Evolutionary conservation across 352 stramenopile species (phyloP), one percentile per base, ranked within the genome.

Genomic region (Pythium aphanidermatum): DNA sequence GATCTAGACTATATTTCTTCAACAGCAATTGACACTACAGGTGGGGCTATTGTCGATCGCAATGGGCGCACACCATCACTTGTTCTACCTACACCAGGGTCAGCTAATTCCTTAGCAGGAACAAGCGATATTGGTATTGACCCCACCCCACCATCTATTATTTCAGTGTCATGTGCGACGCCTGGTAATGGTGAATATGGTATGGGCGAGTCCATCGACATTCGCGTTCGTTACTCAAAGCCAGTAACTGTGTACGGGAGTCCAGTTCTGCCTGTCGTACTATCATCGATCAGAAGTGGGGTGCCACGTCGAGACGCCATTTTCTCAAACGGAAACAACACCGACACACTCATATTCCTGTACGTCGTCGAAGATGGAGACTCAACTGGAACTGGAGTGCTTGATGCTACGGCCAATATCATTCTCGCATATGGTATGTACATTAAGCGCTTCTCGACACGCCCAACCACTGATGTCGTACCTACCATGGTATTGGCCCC

Each of bases 141-240:
- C 32, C 88, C 80, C 12, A 85, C 75, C 4, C 46, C 74, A 0
- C 82, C 82, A n/a, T 30, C 52, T 2, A 83, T 94, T 32, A 52
- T 55, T 2, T 76, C 68, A 1, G 65, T 94, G 7, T 67, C 45
- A 1, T 86, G 67, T 33, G 23, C 38, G 3, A 58, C 46, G 0
- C 74, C 80, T 23, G 79, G 78, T 1, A 52, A 86, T 34, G 82
- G 80, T 4, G 75, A 89, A 23, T 94, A 78, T 20, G 82, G 82
- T 11, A 57, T 53, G 6, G 75, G 80, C 1, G 77, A 94, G 52
- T 50, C 69, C 2, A 75, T 94, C 20, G 55, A 63, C 13, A 26
- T 94, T 14, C 55, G 51, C 5, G 65, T 94, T 2, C 31, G 63
- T 5, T 94, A 87, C 54, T 83, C 75, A 3, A 54, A 57, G 5